phyloP scores from a whole-genome alignment of 345 rosid species.

The Gossypium bickii region DNA sequence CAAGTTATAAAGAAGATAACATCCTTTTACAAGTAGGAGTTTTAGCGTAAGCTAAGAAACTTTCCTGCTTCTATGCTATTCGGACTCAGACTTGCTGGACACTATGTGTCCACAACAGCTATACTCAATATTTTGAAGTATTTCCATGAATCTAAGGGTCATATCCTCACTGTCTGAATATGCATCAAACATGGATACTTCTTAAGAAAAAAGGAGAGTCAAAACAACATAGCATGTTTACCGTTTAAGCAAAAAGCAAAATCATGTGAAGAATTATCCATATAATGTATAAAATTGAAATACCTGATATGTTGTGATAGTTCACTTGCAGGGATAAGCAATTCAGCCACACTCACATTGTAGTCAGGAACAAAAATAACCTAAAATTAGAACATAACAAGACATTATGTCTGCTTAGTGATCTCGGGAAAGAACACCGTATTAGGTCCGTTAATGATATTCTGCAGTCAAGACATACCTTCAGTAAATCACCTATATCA shows the following conservation, averaged over 20 bases:
- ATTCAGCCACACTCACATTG: constrained; percentile 80
- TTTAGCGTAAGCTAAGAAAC: neutral
- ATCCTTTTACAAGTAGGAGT: neutral
- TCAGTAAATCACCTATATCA: constrained; percentile 67
- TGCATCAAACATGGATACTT: neutral
- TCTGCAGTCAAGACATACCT: constrained; percentile 36
- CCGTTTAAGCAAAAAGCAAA: neutral
- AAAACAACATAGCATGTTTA: neutral
- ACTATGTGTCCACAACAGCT: neutral
- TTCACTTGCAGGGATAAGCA: constrained; percentile 84
- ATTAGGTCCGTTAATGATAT: constrained; percentile 3
- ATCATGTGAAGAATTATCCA: constrained; percentile 2
- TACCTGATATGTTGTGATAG: constrained; percentile 86
- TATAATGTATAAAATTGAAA: constrained; percentile 13
- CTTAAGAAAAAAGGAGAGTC: neutral
- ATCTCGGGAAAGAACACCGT: neutral
- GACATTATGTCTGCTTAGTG: neutral
- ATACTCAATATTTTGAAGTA: neutral
- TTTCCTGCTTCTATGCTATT: neutral
- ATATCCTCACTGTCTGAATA: neutral
- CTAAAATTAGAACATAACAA: constrained; percentile 28
- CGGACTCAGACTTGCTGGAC: neutral
- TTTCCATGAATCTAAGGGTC: neutral
- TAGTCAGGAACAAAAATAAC: constrained; percentile 76
- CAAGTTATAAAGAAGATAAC: neutral